Conservation (phyloP, 306 rosid genomes). For the Vigna unguiculata region DNA sequence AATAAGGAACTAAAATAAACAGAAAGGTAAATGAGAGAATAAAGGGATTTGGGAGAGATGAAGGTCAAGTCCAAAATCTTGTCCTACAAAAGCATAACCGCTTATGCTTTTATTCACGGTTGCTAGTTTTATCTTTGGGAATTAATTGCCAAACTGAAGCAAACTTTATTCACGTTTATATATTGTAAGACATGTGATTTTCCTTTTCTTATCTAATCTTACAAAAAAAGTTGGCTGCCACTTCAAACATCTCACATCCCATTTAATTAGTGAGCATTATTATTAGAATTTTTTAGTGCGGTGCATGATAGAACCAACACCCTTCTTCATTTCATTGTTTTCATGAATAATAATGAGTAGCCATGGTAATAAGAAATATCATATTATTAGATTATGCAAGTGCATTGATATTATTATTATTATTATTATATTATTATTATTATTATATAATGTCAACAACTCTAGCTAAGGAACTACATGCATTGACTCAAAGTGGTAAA, state of each 20-base stretch:
- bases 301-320: constrained; percentile 47
- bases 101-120: constrained; percentile 39
- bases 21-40: constrained; percentile 38
- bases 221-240: constrained; percentile 42
- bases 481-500: constrained; percentile 46
- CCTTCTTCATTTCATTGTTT: constrained; percentile 19
- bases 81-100: constrained; percentile 53
- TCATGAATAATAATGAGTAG: constrained; percentile 30
- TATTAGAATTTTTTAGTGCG: constrained; percentile 53
- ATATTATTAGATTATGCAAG: constrained; percentile 13
- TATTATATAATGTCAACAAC: constrained; percentile 30
- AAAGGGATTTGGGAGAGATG: constrained; percentile 53
- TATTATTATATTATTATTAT: no score
- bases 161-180: constrained; percentile 38
- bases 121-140: constrained; percentile 37
- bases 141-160: constrained; percentile 25
- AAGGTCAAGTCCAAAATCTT: constrained; percentile 42
- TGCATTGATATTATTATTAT: neutral
- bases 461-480: constrained; percentile 49
- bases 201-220: constrained; percentile 46
- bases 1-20: constrained; percentile 45
- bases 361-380: constrained; percentile 36
- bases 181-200: constrained; percentile 53
- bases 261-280: constrained; percentile 22
- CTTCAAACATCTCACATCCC: constrained; percentile 39